Base-by-base conservation (phyloP, 495 filamentous ascomycete species). In the Recurvomyces mirabilis region DNA sequence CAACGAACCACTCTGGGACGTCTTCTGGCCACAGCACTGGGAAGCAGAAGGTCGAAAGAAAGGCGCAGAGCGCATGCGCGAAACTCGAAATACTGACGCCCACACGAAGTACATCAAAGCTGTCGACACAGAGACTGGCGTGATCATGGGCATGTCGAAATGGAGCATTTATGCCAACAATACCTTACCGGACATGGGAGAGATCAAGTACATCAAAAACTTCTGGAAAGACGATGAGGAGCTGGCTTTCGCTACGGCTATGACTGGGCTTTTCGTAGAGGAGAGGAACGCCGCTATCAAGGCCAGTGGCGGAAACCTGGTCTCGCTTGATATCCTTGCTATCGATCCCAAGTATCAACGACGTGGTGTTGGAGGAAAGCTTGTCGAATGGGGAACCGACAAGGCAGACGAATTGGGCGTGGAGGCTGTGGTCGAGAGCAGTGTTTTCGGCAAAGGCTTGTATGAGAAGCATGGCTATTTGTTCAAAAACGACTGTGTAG, bases 351-450 rank as follows among this genome's bases (percentile, higher is more conserved):
- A 26, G 29, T 46, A 41, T 25, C 51, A 54, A 20, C 12, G 47
- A 14, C 2, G 25, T n/a, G 51, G 51, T 12, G 31, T 46, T 10
- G 51, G 51, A 13, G 36, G 32, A 12, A 29, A 7, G 12, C 31
- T 71, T 21, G 57, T 69, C 41, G 42, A 63, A 26, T 72, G 67
- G 68, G 69, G 68, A 11, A 55, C 62, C n/a, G 24, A 60, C 34
- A 56, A 61, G 37, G 65, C 66, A 1, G 66, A 67, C 40, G 55
- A 64, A 30, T 30, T 67, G 18, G 55, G 57, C 15, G 43, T 71
- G 2, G 59, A 61, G 31, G 56, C 65, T 33, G 68, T 65, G 24
- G 52, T 68, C 9, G 65, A 71, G 43, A 41, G 68, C 4, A 67
- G 66, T 5, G 60, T 61, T n/a, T 37, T 52, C 13, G 70, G 66